phyloP scores from a whole-genome alignment of 1,284 basidiomycete species.

The Cystobasidium pallidum region DNA sequence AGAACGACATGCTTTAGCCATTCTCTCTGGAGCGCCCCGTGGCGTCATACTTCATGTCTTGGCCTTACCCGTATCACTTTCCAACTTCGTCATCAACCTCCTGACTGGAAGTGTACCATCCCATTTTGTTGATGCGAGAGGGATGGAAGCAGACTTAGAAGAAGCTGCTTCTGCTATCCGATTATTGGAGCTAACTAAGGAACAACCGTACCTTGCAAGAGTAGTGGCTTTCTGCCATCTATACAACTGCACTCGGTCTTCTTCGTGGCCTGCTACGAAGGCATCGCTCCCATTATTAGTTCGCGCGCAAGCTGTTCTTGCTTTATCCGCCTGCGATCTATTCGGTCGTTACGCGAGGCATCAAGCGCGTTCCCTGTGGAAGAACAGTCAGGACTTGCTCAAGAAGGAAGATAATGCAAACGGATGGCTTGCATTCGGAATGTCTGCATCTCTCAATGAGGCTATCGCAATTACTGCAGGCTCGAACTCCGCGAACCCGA shows the following conservation, averaged over 20 bases:
- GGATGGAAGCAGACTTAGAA: neutral
- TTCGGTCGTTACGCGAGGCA: neutral
- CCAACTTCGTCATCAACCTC: slow-evolving; percentile 10
- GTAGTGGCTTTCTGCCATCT: slow-evolving; percentile 11
- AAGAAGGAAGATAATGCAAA: slow-evolving; percentile 31
- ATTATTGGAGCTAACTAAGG: slow-evolving; percentile 18
- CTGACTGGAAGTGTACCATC: neutral
- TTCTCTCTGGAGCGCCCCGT: neutral
- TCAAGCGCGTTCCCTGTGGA: slow-evolving; percentile 11
- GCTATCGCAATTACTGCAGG: neutral
- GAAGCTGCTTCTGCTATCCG: slow-evolving; percentile 24
- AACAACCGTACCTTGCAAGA: neutral
- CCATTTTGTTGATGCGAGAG: neutral
- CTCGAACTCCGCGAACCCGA: neutral
- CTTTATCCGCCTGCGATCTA: neutral
- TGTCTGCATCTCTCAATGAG: neutral
- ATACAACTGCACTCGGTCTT: slow-evolving; percentile 10
- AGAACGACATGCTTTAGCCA: slow-evolving; percentile 3
- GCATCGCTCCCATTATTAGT: neutral
- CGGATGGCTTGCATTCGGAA: slow-evolving; percentile 8
- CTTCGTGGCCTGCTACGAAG: slow-evolving; percentile 20
- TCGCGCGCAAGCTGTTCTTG: slow-evolving; percentile 32
- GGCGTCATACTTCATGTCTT: neutral
- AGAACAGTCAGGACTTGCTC: slow-evolving; percentile 4
- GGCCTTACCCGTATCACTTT: neutral